Evolutionary conservation across 768 basidiomycete genomes (phyloP), one percentile per base, ranked within the genome.

Genomic region (Holtermannia corniformis): DNA sequence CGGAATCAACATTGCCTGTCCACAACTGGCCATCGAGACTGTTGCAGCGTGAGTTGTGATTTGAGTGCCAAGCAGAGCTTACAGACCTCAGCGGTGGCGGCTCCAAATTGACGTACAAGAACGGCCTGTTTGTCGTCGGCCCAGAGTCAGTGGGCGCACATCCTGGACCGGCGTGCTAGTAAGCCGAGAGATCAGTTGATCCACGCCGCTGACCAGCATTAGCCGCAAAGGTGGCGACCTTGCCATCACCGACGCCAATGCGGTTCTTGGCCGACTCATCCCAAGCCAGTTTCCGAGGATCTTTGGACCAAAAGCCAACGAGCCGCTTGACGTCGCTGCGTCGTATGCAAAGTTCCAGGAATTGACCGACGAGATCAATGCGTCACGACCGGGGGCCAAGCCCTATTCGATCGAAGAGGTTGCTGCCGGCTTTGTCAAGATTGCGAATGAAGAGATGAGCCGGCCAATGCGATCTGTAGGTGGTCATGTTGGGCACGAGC

Each of bases 191-290:
- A 44, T 56, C 55, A 7, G 46, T 41, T 4, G 54, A 49, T 4
- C 49, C 51, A 21, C 44, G 47, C 28, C 63, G 58, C 16, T 57
- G 60, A 16, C 63, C 60, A 13, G 60, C 58, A 1, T 61, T 46
- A 59, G 60, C 47, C 54, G 61, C 3, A 65, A 65, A 41, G 64
- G 60, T 3, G 64, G 64, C 3, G 52, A 52, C 21, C 47, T 69
- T 12, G 61, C 67, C 12, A 56, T 64, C 22, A 69, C 67, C 32
- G 67, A 69, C 44, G 67, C 67, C 26, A 69, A 69, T 41, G 51
- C 67, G 19, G 47, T 62, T 19, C 64, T 65, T 26, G 64, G 64
- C 16, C 58, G 61, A 5, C 52, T 65, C 11, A 20, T 62, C 5
- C 61, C 61, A 3, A 37, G 41, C 14, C 49, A 57, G 42, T 65